Evolutionary conservation across 495 filamentous ascomycete genomes (phyloP).

Genomic region (Astrocystis sublimbata): DNA sequence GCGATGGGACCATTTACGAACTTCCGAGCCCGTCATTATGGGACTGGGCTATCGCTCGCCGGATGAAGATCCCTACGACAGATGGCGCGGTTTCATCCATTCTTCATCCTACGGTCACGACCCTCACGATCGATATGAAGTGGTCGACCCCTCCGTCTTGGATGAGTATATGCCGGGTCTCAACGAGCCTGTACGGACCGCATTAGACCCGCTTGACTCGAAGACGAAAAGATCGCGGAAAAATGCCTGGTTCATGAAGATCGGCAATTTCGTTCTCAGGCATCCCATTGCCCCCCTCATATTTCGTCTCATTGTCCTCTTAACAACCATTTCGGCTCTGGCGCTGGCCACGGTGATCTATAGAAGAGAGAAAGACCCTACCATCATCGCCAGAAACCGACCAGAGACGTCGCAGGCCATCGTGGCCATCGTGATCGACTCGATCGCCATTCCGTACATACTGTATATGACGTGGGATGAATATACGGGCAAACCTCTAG

Average conservation of each 20-base stretch:
- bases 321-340: constrained; percentile 80
- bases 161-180: constrained; percentile 53
- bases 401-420: constrained; percentile 70
- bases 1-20: constrained; percentile 59
- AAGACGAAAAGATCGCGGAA: constrained; percentile 48
- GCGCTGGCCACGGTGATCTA: constrained; percentile 76
- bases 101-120: constrained; percentile 53
- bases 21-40: constrained; percentile 58
- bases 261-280: constrained; percentile 58
- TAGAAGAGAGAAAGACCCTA: constrained; percentile 49
- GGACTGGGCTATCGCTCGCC: constrained; percentile 40
- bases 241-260: constrained; percentile 41
- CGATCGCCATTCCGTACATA: constrained; percentile 83
- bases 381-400: constrained; percentile 38
- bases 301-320: constrained; percentile 79
- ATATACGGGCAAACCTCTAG: constrained; percentile 89
- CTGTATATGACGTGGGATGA: constrained; percentile 95
- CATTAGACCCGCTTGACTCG: constrained; percentile 55
- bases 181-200: constrained; percentile 41
- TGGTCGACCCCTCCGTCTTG: constrained; percentile 45
- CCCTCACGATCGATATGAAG: constrained; percentile 44
- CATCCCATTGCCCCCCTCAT: constrained; percentile 84
- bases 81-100: constrained; percentile 50
- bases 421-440: constrained; percentile 90
- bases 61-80: constrained; percentile 37